Evolutionary conservation across 441 rosid genomes (phyloP).

Genomic region (Gossypium aridum): DNA sequence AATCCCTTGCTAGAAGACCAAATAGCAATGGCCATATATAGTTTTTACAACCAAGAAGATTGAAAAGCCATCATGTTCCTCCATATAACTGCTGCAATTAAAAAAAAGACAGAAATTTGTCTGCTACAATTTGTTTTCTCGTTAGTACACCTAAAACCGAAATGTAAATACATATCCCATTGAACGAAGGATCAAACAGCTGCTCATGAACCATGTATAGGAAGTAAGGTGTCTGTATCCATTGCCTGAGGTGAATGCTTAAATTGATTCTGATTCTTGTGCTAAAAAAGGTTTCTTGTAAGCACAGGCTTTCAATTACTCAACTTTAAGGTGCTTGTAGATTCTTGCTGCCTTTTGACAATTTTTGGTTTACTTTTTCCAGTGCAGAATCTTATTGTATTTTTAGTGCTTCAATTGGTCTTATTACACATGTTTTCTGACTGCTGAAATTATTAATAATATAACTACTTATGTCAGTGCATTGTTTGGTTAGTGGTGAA

Average conservation of each 20-base stretch:
- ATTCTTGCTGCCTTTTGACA: conserved; percentile 1
- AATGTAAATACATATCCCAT: neutral
- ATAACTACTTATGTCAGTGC: neutral
- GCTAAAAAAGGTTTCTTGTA: neutral
- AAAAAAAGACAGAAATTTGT: neutral
- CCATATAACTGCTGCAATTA: neutral
- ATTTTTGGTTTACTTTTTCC: neutral
- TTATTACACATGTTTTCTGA: neutral
- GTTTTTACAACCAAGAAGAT: neutral
- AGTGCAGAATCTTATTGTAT: neutral
- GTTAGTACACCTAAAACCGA: neutral
- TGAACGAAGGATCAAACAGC: neutral
- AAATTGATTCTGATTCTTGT: neutral
- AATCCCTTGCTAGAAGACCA: neutral
- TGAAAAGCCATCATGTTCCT: neutral
- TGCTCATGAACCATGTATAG: neutral
- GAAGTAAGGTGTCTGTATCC: neutral
- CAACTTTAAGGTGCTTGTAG: neutral
- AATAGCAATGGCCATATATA: neutral
- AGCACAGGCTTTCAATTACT: neutral
- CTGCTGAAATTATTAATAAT: neutral
- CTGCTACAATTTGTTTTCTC: neutral
- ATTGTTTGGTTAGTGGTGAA: neutral
- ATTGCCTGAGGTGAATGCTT: neutral
- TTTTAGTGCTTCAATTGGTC: neutral